A percentile compares a stretch with the other conserved stretches of the same genome.
phyloP scores from a whole-genome alignment of 169 alveolate genomes.

The Cryptosporidium muris region DNA sequence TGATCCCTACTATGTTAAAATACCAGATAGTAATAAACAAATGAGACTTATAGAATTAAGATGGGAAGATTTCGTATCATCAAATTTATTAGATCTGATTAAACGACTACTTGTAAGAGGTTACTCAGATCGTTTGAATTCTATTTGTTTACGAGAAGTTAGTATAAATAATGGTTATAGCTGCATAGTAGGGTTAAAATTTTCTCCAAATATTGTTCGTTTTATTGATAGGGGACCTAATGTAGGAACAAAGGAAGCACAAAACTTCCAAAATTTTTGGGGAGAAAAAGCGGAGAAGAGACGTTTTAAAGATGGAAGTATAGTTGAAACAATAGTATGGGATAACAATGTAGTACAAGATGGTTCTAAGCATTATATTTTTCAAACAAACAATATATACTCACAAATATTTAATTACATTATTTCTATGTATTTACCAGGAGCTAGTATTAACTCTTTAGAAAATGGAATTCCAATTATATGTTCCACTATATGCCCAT shows the following conservation, averaged over 20 bases:
- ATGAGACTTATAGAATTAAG: conserved; percentile 14
- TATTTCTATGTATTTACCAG: conserved; percentile 29
- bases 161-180: conserved; percentile 26
- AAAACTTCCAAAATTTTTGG: conserved; percentile 54
- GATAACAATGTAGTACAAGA: neutral
- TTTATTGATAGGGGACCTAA: conserved; percentile 46
- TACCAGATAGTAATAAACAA: neutral
- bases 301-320: conserved; percentile 54
- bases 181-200: conserved; percentile 34
- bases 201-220: conserved; percentile 3
- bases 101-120: conserved; percentile 19
- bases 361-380: conserved; percentile 1
- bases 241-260: conserved; percentile 39
- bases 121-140: conserved; percentile 16
- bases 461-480: too few species aligned
- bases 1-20: neutral
- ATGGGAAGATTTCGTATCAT: conserved; percentile 35
- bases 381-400: neutral
- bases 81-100: conserved; percentile 31
- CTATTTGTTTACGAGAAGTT: conserved; percentile 16
- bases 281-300: conserved; percentile 55
- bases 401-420: conserved; percentile 8
- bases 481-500: conserved; percentile 13
- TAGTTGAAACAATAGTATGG: conserved; percentile 57
- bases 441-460: neutral